Conservation (phyloP, 176 grass and related monocot genomes). For the Elymus sibiricus region DNA sequence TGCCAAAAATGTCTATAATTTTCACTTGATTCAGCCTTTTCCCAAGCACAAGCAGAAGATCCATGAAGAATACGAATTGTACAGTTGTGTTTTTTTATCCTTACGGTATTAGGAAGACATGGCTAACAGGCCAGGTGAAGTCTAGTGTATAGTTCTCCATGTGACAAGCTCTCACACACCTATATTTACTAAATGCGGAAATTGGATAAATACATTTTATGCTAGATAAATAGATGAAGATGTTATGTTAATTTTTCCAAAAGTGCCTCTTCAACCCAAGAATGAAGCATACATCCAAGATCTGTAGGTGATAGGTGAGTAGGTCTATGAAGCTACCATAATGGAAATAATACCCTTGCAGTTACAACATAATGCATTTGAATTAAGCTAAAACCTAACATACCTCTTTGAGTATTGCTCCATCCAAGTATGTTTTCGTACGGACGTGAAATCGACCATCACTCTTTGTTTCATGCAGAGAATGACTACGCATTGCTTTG, state of each 20-base stretch:
- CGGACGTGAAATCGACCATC: slow-evolving; percentile 92
- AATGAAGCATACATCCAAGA: background rate
- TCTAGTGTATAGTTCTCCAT: slow-evolving; percentile 7
- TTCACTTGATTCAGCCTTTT: background rate
- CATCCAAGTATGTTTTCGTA: slow-evolving; percentile 92
- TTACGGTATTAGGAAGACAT: background rate
- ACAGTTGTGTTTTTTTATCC: background rate
- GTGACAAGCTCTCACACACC: background rate
- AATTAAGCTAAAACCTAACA: slow-evolving; percentile 30
- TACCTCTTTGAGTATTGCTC: slow-evolving; percentile 95
- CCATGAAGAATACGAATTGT: background rate
- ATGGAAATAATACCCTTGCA: background rate
- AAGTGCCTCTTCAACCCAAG: slow-evolving; percentile 8
- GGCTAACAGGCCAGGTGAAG: background rate
- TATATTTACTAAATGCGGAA: slow-evolving; percentile 23
- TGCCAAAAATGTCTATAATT: slow-evolving; percentile 16
- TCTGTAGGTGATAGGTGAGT: slow-evolving; percentile 3
- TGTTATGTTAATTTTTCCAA: background rate
- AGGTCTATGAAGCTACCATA: background rate
- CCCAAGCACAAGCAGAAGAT: background rate
- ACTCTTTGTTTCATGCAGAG: slow-evolving; percentile 91
- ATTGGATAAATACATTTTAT: background rate
- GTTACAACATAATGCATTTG: slow-evolving; percentile 20
- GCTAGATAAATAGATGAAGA: background rate
- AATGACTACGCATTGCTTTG: slow-evolving; percentile 95